Conservation (phyloP, 2,329 filamentous ascomycete genomes). For the Pseudogymnoascus sp. region DNA sequence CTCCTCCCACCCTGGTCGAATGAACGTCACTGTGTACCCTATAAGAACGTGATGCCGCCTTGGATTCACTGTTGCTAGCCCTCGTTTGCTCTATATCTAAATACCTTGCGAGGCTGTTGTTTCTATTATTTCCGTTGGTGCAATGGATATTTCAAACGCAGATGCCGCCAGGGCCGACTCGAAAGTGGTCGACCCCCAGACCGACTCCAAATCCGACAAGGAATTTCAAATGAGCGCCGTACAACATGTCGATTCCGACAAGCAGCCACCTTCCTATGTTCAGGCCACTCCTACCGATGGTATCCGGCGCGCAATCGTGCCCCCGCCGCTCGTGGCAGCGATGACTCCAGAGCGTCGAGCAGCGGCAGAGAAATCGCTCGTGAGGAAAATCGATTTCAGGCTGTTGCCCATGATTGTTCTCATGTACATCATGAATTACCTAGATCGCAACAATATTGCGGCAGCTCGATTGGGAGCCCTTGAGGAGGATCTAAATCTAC, state of each 20-base stretch:
- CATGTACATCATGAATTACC: constrained; percentile 64
- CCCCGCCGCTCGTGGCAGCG: neutral
- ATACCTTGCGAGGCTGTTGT: neutral
- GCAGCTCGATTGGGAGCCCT: constrained; percentile 44
- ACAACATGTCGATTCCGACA: neutral
- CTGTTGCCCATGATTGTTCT: constrained; percentile 59
- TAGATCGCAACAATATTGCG: constrained; percentile 52
- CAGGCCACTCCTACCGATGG: neutral
- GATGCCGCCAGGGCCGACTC: neutral
- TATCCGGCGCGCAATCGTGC: neutral
- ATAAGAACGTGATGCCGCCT: neutral
- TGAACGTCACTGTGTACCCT: neutral
- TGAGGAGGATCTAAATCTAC: constrained; percentile 34
- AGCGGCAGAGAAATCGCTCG: constrained; percentile 46
- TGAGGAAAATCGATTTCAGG: constrained; percentile 56
- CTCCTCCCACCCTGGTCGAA: neutral
- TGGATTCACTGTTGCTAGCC: neutral
- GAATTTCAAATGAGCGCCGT: neutral
- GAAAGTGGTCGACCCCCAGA: neutral
- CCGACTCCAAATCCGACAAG: neutral
- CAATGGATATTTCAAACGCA: neutral
- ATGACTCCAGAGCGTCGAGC: constrained; percentile 44
- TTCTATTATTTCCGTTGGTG: neutral
- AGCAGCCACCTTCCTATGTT: neutral
- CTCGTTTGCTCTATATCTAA: neutral